A percentile compares a stretch with the other conserved stretches of the same genome.
Conservation (phyloP, 2,329 filamentous ascomycete genomes). For the Trichoderma lentiforme region DNA sequence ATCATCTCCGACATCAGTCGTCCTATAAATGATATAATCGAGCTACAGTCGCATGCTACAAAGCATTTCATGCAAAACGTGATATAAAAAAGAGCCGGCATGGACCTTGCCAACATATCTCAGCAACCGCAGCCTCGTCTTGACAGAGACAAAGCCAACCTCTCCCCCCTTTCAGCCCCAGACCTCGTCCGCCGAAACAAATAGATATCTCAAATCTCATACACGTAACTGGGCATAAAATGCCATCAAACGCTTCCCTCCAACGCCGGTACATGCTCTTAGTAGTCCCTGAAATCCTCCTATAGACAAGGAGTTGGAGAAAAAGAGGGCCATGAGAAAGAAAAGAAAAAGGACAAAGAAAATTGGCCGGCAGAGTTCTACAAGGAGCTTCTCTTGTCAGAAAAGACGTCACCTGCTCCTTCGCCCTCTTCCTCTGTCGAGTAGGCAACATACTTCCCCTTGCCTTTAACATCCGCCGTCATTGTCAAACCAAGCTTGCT, state of each 20-base stretch:
- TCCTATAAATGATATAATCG: background rate
- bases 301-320: background rate
- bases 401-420: constrained; percentile 30
- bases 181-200: background rate
- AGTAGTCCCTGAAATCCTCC: background rate
- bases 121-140: background rate
- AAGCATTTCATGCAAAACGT: background rate
- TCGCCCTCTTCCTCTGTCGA: constrained; percentile 37
- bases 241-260: constrained; percentile 10
- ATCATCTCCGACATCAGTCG: background rate
- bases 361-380: constrained; percentile 23
- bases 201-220: background rate
- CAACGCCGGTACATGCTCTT: constrained; percentile 13
- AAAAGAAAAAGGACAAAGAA: background rate
- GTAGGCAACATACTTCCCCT: constrained; percentile 46
- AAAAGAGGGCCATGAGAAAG: background rate
- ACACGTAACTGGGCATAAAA: background rate
- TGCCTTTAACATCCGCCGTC: constrained; percentile 39
- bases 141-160: background rate
- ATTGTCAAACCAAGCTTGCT: constrained; percentile 28
- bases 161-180: background rate
- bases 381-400: constrained; percentile 42
- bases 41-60: background rate
- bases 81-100: background rate
- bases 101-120: background rate